Base-by-base conservation (phyloP, 495 filamentous ascomycete genomes). In the Neurospora sp. region DNA sequence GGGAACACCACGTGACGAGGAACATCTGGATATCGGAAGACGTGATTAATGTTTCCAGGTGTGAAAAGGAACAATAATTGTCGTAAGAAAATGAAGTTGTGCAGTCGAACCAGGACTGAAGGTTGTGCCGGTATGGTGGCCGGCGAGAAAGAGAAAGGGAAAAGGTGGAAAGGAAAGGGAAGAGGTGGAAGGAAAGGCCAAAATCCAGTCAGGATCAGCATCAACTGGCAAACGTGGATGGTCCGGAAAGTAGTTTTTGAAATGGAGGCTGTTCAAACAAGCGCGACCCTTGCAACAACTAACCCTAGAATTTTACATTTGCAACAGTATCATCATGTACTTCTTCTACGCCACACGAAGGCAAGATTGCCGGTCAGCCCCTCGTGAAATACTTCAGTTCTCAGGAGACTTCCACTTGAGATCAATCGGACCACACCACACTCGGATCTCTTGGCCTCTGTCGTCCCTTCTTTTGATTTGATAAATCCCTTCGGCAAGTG, bases 1-100 rank as follows among this genome's bases (percentile, higher is more conserved):
- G 81, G 76, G 84, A 81, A 66, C 82, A 83, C 86, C 86, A 87
- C 27, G 73, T 75, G 73, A 86, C 84, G 75, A 87, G 77, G 72
- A 82, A 85, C 85, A 86, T 86, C 23, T 66, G 54, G 54, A 66
- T 72, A 54, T 59, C 39, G 39, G 44, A 41, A 14, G n/a, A 16
- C 2, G 46, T 5, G 27, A 41, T 42, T 35, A 71, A 39, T 37
- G 39, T 41, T 27, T n/a, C 31, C 23, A 48, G 27, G 37, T 54
- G 54, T 2, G 69, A 48, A 69, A 62, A 71, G 72, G 10, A 35
- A 41, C 11, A 23, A 20, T 42, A 72, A 27, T 39, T 69, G 37
- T 23, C 44, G 39, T 46, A 59, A 37, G 62, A 39, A 69, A 72
- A 54, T 41, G 44, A 69, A 48, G 14, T 27, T 35, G 54, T 18